Conservation (phyloP, 495 filamentous ascomycete genomes). For the Xeromyces bisporus region DNA sequence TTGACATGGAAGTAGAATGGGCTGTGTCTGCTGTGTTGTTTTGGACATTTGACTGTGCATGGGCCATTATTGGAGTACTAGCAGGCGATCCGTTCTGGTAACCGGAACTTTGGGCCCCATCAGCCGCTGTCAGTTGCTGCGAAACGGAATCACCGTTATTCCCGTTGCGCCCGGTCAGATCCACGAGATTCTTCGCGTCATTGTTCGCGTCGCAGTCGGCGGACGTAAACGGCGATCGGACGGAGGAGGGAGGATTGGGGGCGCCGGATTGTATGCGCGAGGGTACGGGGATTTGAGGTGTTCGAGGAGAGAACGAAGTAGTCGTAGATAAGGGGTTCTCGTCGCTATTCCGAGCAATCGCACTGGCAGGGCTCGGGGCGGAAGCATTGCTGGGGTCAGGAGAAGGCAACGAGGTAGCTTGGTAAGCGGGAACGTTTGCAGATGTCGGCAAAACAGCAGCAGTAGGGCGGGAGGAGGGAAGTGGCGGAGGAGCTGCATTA, state of each 20-base stretch:
- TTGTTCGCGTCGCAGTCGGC: background rate
- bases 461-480: too few species aligned
- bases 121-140: background rate
- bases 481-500: background rate
- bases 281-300: background rate
- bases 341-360: slow-evolving; percentile 4
- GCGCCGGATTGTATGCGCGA: background rate
- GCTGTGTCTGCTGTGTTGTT: background rate
- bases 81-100: background rate
- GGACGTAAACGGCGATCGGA: background rate
- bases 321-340: slow-evolving; percentile 1
- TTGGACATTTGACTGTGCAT: background rate
- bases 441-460: background rate
- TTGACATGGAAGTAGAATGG: too few species aligned
- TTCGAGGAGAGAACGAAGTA: slow-evolving; percentile 3
- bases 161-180: too few species aligned
- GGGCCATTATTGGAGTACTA: background rate
- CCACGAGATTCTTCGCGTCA: too few species aligned
- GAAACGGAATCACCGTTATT: too few species aligned
- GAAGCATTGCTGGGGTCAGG: slow-evolving; percentile 9
- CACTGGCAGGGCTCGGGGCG: slow-evolving; percentile 5
- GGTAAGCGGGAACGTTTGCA: background rate
- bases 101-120: background rate
- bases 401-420: slow-evolving; percentile 8
- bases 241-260: too few species aligned